Conservation (phyloP, 2,329 filamentous ascomycete genomes). For the Fusarium piperis region DNA sequence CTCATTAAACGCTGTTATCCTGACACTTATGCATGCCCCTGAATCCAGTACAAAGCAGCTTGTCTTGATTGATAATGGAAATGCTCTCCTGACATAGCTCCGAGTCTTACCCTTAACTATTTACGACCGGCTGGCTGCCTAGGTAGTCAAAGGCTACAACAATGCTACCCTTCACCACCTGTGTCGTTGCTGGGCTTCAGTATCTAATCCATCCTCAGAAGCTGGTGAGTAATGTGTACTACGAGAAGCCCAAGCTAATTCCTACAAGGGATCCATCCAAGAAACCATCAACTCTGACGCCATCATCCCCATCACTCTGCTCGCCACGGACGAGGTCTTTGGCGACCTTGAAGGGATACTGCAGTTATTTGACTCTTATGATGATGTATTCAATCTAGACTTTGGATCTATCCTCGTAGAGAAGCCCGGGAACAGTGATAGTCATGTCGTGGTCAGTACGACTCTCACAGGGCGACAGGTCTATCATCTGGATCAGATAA, state of each 20-base stretch:
- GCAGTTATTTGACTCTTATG: slow-evolving; percentile 45
- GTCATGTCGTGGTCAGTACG: not conserved
- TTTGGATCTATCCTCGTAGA: slow-evolving; percentile 53
- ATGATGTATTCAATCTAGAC: slow-evolving; percentile 53
- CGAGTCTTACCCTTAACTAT: not conserved
- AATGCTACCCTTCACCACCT: slow-evolving; percentile 49
- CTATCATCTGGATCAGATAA: slow-evolving; percentile 36
- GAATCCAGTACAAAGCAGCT: not conserved
- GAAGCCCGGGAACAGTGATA: slow-evolving; percentile 43
- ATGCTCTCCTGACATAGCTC: not conserved
- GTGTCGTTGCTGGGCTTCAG: slow-evolving; percentile 49
- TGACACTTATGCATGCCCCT: not conserved
- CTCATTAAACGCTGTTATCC: not conserved
- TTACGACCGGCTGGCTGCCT: not conserved
- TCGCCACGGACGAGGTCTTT: slow-evolving; percentile 51
- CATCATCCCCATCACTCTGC: slow-evolving; percentile 52
- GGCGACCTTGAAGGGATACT: slow-evolving; percentile 49
- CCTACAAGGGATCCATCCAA: slow-evolving; percentile 51
- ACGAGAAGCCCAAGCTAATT: not conserved
- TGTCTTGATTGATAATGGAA: not conserved
- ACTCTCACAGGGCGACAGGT: slow-evolving; percentile 4
- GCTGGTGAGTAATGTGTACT: slow-evolving; percentile 38
- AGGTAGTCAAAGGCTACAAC: not conserved
- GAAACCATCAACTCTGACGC: slow-evolving; percentile 54
- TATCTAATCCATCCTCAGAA: slow-evolving; percentile 54